Conservation (phyloP, 2,329 filamentous ascomycete genomes). For the Paecilomyces niveus region DNA sequence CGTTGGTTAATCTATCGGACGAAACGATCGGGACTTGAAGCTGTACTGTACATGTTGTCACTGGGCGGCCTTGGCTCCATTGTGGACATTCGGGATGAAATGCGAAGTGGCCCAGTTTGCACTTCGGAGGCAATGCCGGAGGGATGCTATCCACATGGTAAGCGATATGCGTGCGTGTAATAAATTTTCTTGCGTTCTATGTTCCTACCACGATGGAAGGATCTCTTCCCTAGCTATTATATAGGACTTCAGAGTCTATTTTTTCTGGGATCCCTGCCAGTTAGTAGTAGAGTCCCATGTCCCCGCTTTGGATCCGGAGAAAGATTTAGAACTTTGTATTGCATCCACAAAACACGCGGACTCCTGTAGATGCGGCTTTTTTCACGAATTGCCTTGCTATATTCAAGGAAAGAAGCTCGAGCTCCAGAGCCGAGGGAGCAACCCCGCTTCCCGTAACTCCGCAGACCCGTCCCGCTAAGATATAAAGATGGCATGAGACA, state of each 20-base stretch:
- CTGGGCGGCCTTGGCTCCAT: background rate
- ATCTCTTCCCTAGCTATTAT: background rate
- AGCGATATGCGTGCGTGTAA: too few relatives aligned
- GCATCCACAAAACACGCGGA: background rate
- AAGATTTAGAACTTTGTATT: background rate
- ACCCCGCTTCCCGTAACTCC: background rate
- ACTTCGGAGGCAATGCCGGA: background rate
- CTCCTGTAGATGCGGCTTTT: background rate
- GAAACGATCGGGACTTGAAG: too few relatives aligned
- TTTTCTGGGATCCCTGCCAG: background rate
- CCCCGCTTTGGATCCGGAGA: background rate
- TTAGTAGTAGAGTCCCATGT: too few relatives aligned
- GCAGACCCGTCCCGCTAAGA: background rate
- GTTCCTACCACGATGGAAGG: too few relatives aligned
- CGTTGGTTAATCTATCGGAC: too few relatives aligned
- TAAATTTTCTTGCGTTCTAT: too few relatives aligned
- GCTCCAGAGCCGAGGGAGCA: background rate
- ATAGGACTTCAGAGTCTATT: background rate
- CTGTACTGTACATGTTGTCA: too few relatives aligned
- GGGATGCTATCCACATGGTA: background rate
- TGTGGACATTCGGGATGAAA: background rate
- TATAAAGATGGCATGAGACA: background rate
- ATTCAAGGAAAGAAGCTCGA: background rate
- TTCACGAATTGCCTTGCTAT: background rate
- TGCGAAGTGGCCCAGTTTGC: background rate